phyloP scores from a whole-genome alignment of 2,329 filamentous ascomycete species.

The Didymellaceae sp. region DNA sequence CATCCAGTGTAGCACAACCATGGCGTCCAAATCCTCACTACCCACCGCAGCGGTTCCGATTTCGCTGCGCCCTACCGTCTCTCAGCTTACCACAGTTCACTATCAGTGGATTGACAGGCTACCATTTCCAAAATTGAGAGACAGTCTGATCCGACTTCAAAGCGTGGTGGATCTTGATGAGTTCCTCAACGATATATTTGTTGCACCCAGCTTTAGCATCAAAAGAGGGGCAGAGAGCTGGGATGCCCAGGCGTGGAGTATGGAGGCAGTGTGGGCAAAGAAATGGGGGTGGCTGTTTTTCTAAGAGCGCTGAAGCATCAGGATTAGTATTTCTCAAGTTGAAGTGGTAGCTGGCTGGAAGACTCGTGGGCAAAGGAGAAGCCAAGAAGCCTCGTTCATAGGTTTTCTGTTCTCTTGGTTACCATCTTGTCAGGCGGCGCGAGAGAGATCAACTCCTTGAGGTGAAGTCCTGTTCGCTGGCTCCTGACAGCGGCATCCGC shows the following conservation, averaged over 20 bases:
- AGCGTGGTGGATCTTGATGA: slow-evolving; percentile 48
- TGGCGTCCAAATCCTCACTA: background rate
- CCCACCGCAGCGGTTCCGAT: slow-evolving; percentile 16
- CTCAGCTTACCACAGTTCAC: slow-evolving; percentile 46
- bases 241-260: slow-evolving; percentile 47
- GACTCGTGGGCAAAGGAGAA: background rate
- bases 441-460: too few relatives aligned
- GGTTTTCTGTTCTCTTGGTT: too few relatives aligned
- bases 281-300: slow-evolving; percentile 47
- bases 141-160: slow-evolving; percentile 45
- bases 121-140: slow-evolving; percentile 51
- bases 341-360: background rate
- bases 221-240: slow-evolving; percentile 34
- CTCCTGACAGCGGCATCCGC: slow-evolving; percentile 3
- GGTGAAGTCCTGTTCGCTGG: background rate
- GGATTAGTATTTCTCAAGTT: background rate
- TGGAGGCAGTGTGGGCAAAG: slow-evolving; percentile 40
- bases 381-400: too few relatives aligned
- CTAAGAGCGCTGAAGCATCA: background rate
- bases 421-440: too few relatives aligned
- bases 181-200: slow-evolving; percentile 44
- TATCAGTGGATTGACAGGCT: slow-evolving; percentile 52
- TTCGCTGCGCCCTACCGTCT: slow-evolving; percentile 42
- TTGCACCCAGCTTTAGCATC: slow-evolving; percentile 44
- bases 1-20: background rate